Evolutionary conservation across 192 early-diverging fungal species (phyloP).

Genomic region (Paraglomus brasilianum): DNA sequence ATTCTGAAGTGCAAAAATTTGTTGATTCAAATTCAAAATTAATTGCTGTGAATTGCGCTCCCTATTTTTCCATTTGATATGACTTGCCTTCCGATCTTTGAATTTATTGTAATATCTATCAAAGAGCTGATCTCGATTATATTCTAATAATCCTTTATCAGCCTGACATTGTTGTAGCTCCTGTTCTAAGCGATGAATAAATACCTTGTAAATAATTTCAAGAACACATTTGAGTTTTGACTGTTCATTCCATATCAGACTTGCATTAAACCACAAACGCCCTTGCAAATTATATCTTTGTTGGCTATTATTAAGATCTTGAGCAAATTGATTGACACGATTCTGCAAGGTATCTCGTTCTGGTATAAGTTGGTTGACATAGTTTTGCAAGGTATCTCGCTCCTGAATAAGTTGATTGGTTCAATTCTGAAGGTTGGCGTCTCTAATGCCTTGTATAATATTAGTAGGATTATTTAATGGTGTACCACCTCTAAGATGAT

Average conservation of each 20-base stretch:
- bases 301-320: neutral
- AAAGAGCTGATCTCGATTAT: too few species aligned
- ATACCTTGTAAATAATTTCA: conserved; percentile 8
- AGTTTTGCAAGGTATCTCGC: conserved; percentile 2
- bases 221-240: conserved; percentile 11
- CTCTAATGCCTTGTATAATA: conserved; percentile 18
- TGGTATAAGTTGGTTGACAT: neutral
- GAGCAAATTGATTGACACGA: neutral
- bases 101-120: too few species aligned
- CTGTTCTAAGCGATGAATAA: conserved; percentile 12
- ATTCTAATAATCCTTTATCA: too few species aligned
- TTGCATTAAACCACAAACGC: conserved; percentile 14
- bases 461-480: conserved; percentile 16
- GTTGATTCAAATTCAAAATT: conserved; percentile 29
- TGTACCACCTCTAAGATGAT: neutral
- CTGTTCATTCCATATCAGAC: conserved; percentile 1
- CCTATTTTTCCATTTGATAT: conserved; percentile 12
- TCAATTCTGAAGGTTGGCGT: conserved; percentile 3
- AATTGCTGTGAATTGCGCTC: conserved; percentile 16
- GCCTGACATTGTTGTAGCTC: conserved; percentile 2
- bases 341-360: neutral
- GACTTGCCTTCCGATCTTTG: conserved; percentile 9
- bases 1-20: conserved; percentile 28
- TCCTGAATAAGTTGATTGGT: neutral
- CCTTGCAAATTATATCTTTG: neutral